Conservation (phyloP, 495 filamentous ascomycete species). For the Neurospora sp. region DNA sequence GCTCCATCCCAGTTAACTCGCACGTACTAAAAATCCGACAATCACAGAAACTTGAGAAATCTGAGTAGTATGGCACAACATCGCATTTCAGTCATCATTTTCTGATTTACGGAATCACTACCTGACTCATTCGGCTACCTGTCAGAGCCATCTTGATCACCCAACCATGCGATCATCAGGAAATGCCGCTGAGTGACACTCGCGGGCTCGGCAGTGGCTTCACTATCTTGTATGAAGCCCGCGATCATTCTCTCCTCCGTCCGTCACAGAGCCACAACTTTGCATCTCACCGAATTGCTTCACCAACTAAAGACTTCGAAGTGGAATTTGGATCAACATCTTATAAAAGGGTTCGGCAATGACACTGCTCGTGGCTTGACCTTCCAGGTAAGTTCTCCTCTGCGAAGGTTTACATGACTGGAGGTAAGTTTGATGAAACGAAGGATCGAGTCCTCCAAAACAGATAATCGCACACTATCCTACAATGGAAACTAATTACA, state of each 20-base stretch:
- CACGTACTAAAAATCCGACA: too few species aligned
- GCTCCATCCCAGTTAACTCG: too few species aligned
- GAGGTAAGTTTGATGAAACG: not conserved
- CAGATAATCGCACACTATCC: too few species aligned
- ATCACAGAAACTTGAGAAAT: too few species aligned
- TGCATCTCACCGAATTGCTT: not conserved
- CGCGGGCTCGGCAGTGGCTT: not conserved
- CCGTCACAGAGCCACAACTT: not conserved
- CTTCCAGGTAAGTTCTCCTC: not conserved
- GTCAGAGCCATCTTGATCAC: too few species aligned
- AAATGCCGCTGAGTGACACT: not conserved
- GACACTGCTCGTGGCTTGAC: not conserved
- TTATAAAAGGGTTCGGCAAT: not conserved
- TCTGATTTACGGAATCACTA: too few species aligned
- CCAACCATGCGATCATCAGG: not conserved
- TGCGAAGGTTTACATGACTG: not conserved
- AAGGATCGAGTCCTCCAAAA: not conserved
- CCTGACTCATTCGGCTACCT: too few species aligned
- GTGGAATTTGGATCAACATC: not conserved
- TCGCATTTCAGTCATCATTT: too few species aligned
- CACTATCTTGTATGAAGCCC: not conserved
- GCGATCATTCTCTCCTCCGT: not conserved
- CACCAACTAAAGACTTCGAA: not conserved
- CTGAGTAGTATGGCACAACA: too few species aligned
- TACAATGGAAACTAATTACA: not conserved